A percentile compares a stretch with the other conserved stretches of the same genome.
Conservation (phyloP, 1,284 basidiomycete genomes). For the Ganoderma sinense region DNA sequence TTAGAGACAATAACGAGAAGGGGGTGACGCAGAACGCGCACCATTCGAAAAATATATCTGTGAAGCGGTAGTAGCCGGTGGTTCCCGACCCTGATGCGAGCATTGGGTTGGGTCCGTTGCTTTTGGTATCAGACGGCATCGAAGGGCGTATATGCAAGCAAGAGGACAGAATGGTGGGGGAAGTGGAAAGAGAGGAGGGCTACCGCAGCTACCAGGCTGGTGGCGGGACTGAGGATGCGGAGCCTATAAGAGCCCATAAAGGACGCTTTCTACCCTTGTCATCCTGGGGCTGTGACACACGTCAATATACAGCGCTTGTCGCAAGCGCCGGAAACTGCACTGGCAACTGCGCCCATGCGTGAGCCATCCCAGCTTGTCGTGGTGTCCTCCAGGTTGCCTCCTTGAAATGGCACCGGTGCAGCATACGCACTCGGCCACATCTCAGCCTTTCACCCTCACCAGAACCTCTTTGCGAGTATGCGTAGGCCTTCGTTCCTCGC, state of each 20-base stretch:
- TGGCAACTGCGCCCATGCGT: neutral
- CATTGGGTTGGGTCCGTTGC: neutral
- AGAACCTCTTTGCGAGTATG: neutral
- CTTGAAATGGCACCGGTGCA: neutral
- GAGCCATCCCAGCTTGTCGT: neutral
- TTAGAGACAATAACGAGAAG: conserved; percentile 9
- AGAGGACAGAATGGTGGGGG: neutral
- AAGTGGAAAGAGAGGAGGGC: conserved; percentile 5
- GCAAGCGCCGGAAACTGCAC: neutral
- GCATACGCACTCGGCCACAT: neutral
- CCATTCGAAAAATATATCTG: conserved; percentile 83
- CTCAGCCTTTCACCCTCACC: neutral
- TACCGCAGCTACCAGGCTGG: conserved; percentile 25
- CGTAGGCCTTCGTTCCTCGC: no score
- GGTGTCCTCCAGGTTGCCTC: neutral
- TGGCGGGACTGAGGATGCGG: conserved; percentile 8
- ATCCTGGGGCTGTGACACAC: conserved; percentile 12
- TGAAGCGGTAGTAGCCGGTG: conserved; percentile 77
- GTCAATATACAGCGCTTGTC: neutral
- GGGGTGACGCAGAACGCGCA: conserved; percentile 32
- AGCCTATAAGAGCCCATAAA: neutral
- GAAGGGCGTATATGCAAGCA: neutral
- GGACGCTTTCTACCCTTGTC: conserved; percentile 21
- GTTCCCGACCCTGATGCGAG: neutral
- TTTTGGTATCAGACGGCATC: conserved; percentile 13